Percentiles rank a stretch among this genome's conserved stretches.
These are phyloP conservation scores for Talaromyces pinophilus DNA, from an alignment of 2,329 filamentous ascomycete genomes.

Conservation along the genomic window DNA sequence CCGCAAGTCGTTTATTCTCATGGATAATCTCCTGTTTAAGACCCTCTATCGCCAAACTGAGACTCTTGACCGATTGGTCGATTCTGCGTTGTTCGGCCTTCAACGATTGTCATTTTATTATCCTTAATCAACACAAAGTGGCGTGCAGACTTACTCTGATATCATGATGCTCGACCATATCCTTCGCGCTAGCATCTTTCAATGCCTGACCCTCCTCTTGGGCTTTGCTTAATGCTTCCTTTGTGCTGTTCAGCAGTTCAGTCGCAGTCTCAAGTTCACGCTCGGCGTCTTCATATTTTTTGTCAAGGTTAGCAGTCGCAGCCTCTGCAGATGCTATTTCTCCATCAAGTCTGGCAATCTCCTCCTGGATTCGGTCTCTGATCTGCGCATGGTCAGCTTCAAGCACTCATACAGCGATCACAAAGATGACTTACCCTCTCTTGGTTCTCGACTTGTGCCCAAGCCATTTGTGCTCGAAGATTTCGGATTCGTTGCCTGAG, in stretches of 20 bases:
- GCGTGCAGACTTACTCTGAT: conserved; percentile 46
- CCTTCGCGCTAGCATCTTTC: conserved; percentile 56
- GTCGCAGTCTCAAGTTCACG: conserved; percentile 42
- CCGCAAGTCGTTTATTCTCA: conserved; percentile 60
- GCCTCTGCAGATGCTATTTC: conserved; percentile 53
- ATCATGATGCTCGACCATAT: conserved; percentile 56
- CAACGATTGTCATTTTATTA: conserved; percentile 25
- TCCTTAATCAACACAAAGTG: conserved; percentile 16
- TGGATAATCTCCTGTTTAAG: conserved; percentile 49
- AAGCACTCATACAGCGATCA: neutral
- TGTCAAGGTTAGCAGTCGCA: conserved; percentile 48
- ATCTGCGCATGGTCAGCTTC: conserved; percentile 28
- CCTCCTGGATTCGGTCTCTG: conserved; percentile 39
- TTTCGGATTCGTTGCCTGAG: conserved; percentile 63
- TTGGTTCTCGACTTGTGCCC: conserved; percentile 79
- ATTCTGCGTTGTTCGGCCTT: conserved; percentile 68
- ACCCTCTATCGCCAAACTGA: conserved; percentile 47
- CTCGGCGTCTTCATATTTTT: conserved; percentile 49
- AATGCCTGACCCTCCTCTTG: conserved; percentile 51
- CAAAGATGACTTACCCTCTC: conserved; percentile 55
- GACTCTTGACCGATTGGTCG: conserved; percentile 57
- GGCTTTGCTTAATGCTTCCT: conserved; percentile 47
- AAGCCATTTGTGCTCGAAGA: conserved; percentile 70
- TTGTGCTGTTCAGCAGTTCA: conserved; percentile 47
- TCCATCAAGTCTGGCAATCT: conserved; percentile 42